These are phyloP conservation scores for Salinomyces thailandicus DNA, from an alignment of 2,329 filamentous ascomycete species.

Conservation along the genomic window DNA sequence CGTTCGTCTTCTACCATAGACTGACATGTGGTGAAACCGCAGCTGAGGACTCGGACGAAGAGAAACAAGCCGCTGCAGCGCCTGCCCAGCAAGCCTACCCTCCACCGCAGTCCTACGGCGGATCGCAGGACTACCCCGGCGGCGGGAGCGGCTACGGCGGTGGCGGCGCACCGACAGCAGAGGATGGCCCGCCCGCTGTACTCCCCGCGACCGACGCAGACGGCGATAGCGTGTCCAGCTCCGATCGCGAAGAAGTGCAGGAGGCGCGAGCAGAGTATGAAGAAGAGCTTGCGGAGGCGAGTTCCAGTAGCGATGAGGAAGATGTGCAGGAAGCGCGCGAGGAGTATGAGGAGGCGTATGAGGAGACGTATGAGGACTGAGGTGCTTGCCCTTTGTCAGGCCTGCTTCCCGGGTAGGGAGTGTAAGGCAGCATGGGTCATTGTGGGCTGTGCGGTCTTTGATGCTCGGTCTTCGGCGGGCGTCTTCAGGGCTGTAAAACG, in stretches of 20 bases:
- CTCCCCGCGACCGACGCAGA: background rate
- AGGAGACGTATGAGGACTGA: background rate
- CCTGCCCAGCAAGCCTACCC: background rate
- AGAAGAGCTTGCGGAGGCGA: background rate
- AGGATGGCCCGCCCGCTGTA: background rate
- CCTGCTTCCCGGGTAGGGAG: no score
- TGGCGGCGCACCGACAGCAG: background rate
- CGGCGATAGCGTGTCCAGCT: conserved; percentile 1
- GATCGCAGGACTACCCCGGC: background rate
- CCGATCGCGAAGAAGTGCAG: conserved; percentile 1
- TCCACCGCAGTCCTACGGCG: background rate
- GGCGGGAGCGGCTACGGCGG: background rate
- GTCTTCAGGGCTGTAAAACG: no score
- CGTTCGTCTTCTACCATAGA: background rate
- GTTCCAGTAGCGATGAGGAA: background rate
- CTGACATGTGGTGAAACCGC: no score
- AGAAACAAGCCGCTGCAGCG: background rate
- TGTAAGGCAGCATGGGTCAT: no score
- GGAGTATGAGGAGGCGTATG: conserved; percentile 1
- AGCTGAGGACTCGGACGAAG: background rate
- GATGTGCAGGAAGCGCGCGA: background rate
- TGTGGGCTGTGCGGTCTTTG: no score
- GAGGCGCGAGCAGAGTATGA: background rate
- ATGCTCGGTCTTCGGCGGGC: no score
- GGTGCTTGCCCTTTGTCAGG: no score